These are phyloP conservation scores for Lachnellula hyalina DNA, from an alignment of 2,329 filamentous ascomycete species.

Conservation along the genomic window DNA sequence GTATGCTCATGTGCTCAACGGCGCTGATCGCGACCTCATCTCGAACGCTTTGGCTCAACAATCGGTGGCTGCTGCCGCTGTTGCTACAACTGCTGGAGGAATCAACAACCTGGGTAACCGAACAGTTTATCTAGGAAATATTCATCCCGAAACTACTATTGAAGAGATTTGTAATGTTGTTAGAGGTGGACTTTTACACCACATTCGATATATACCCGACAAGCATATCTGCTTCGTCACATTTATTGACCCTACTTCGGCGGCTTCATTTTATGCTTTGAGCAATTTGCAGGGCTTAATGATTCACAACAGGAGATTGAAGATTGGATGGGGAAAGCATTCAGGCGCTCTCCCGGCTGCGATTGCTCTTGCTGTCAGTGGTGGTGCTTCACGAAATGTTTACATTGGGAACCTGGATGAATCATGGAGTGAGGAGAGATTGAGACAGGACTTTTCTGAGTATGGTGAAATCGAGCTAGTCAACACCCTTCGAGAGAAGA, in stretches of 20 bases:
- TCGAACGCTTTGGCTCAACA: conserved; percentile 95
- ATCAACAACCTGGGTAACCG: conserved; percentile 97
- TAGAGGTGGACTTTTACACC: conserved; percentile 87
- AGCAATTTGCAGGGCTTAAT: conserved; percentile 97
- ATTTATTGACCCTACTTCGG: conserved; percentile 97
- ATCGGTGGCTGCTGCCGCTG: conserved; percentile 92
- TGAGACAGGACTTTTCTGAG: conserved; percentile 94
- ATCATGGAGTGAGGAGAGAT: conserved; percentile 91
- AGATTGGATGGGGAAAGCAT: conserved; percentile 99
- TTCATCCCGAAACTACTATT: conserved; percentile 96
- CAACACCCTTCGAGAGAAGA: conserved; percentile 96
- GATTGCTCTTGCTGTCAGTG: conserved; percentile 91
- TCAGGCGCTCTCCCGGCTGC: conserved; percentile 93
- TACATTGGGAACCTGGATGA: conserved; percentile 98
- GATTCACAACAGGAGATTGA: conserved; percentile 97
- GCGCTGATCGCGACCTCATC: conserved; percentile 92
- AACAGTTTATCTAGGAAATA: conserved; percentile 97
- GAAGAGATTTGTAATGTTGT: conserved; percentile 99
- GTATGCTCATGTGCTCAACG: conserved; percentile 93
- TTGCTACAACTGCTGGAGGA: conserved; percentile 92
- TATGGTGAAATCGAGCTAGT: conserved; percentile 97
- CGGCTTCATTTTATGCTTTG: conserved; percentile 94
- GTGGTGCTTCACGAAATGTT: conserved; percentile 95
- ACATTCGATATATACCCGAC: conserved; percentile 98
- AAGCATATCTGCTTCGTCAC: conserved; percentile 99